phyloP scores from a whole-genome alignment of 768 basidiomycete genomes.

The Amanita exitialis region DNA sequence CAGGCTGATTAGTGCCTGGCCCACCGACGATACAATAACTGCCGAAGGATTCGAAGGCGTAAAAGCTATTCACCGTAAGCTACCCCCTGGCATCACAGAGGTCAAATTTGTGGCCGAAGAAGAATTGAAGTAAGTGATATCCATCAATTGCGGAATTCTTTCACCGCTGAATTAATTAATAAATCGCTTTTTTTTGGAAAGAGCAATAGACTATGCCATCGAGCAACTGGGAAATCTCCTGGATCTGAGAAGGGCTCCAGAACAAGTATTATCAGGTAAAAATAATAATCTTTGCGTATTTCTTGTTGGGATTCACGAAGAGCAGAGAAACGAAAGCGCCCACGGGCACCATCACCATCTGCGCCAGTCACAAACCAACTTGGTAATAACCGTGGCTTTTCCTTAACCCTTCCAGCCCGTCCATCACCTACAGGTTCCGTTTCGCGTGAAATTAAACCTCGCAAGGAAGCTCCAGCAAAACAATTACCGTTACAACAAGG shows the following conservation, averaged over 20 bases:
- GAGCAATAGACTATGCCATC: conserved; percentile 62
- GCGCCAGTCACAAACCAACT: conserved; percentile 27
- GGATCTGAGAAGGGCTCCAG: conserved; percentile 64
- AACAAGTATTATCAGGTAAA: conserved; percentile 46
- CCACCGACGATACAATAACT: conserved; percentile 56
- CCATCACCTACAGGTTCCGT: conserved; percentile 38
- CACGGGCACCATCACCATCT: conserved; percentile 58
- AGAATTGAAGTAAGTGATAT: conserved; percentile 50
- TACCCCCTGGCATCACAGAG: conserved; percentile 51
- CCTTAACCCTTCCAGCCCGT: conserved; percentile 48
- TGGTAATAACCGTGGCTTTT: conserved; percentile 32
- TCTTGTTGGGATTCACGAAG: not conserved
- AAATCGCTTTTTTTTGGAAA: conserved; percentile 18
- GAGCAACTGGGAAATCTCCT: conserved; percentile 63
- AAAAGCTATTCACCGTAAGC: conserved; percentile 52
- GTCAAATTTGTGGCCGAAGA: conserved; percentile 47
- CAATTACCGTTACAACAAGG: conserved; percentile 65
- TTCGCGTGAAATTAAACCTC: conserved; percentile 57
- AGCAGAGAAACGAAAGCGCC: conserved; percentile 67
- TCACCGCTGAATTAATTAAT: not conserved
- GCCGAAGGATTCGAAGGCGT: conserved; percentile 59
- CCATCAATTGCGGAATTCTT: not conserved
- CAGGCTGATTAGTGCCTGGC: conserved; percentile 61
- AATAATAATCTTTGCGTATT: not conserved
- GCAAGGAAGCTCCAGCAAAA: conserved; percentile 48